phyloP scores from a whole-genome alignment of 352 stramenopile genomes.

The Pythium biforme region DNA sequence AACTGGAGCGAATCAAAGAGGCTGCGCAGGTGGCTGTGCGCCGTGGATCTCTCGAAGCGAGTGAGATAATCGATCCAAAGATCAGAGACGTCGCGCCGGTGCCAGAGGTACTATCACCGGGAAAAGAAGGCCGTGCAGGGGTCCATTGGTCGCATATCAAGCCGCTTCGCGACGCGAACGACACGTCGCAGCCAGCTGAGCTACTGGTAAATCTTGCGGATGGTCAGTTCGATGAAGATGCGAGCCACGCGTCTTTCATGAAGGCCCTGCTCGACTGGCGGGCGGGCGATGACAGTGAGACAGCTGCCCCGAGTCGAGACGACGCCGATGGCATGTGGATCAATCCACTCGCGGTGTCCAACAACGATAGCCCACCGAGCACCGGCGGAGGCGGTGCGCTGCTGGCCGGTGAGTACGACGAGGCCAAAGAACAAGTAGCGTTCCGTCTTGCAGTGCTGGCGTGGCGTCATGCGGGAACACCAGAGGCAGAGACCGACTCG shows the following conservation, averaged over 20 bases:
- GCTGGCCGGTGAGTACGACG: conserved; percentile 59
- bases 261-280: conserved; percentile 81
- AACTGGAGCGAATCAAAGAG: conserved; percentile 51
- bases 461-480: conserved; percentile 42
- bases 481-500: conserved; percentile 1
- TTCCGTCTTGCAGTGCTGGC: conserved; percentile 61
- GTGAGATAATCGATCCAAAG: conserved; percentile 63
- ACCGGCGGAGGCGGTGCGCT: conserved; percentile 38
- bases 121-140: conserved; percentile 9
- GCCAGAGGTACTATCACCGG: conserved; percentile 30
- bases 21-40: background rate
- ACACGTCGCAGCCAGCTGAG: conserved; percentile 23
- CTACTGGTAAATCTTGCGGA: conserved; percentile 72
- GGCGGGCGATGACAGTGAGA: conserved; percentile 18
- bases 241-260: conserved; percentile 72
- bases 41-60: conserved; percentile 7
- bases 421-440: conserved; percentile 63
- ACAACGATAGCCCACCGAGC: conserved; percentile 8
- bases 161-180: conserved; percentile 42
- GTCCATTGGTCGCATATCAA: conserved; percentile 76
- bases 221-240: conserved; percentile 73
- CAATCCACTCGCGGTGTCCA: conserved; percentile 35
- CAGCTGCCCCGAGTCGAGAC: conserved; percentile 18
- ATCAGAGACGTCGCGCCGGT: conserved; percentile 36
- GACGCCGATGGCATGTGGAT: conserved; percentile 61